A percentile compares a stretch with the other conserved stretches of the same genome.
Conservation (phyloP, 345 rosid genomes). For the Laguncularia racemosa region DNA sequence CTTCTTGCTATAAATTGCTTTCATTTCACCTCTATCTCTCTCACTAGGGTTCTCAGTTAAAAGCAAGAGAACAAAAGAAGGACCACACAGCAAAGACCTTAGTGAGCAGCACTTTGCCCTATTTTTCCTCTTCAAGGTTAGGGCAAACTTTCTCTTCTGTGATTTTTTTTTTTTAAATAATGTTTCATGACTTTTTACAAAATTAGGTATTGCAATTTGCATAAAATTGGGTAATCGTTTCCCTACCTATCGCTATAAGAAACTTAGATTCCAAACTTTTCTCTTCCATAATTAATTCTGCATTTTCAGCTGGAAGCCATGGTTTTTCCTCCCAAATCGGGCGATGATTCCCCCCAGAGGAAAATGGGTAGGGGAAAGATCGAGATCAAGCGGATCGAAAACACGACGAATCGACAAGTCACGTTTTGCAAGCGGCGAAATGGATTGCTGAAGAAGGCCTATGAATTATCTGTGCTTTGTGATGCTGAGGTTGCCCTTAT, state of each 20-base stretch:
- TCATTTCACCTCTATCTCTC: too few relatives aligned
- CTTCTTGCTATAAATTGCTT: too few relatives aligned
- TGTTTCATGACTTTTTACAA: not conserved
- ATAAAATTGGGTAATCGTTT: too few relatives aligned
- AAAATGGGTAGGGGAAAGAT: slow-evolving; percentile 94
- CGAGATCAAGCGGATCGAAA: slow-evolving; percentile 99
- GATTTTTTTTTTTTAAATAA: too few relatives aligned
- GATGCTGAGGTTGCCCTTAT: slow-evolving; percentile 84
- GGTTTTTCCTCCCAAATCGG: slow-evolving; percentile 34
- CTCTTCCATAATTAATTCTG: too few relatives aligned
- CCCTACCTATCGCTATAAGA: too few relatives aligned
- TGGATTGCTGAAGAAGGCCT: slow-evolving; percentile 94
- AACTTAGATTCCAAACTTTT: too few relatives aligned
- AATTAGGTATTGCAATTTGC: not conserved
- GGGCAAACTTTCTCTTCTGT: not conserved
- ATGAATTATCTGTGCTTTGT: slow-evolving; percentile 88
- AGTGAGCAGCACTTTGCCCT: too few relatives aligned
- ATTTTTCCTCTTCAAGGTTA: too few relatives aligned
- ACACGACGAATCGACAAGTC: slow-evolving; percentile 96
- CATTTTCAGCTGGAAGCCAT: slow-evolving; percentile 6
- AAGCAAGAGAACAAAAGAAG: too few relatives aligned
- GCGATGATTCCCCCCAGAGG: slow-evolving; percentile 48
- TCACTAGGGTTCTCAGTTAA: too few relatives aligned
- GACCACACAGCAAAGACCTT: too few relatives aligned
- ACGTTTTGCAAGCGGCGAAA: slow-evolving; percentile 96